Evolutionary conservation across 2,329 filamentous ascomycete genomes (phyloP), one percentile per base, ranked within the genome.

Genomic region (Stemphylium vesicarium): DNA sequence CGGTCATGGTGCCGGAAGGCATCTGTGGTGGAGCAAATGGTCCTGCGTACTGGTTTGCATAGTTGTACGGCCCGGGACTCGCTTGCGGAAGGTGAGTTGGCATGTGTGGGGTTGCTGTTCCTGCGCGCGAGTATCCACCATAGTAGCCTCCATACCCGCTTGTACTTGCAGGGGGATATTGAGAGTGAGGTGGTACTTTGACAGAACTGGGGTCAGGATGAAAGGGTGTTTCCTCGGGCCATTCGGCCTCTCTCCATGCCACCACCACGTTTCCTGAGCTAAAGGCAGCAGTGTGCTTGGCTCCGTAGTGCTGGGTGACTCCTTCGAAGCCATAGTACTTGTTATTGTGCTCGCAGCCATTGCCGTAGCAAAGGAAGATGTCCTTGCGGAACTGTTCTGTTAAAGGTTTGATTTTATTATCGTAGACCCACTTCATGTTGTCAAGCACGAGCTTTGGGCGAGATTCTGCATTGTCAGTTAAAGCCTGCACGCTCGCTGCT

Each of bases 401-500:
- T 49, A 85, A 76, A 20, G 85, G 85, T 67, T 87, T 90, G 69
- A 95, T 82, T 71, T 91, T 92, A 62, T 84, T 85, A 66, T 93
- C 90, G 71, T 90, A 93, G 26, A 93, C 79, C 86, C 88, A 94
- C 74, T 90, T 93, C 90, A 95, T 92, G 68, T 93, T 92, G 69
- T 94, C 90, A 62, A 95, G 77, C 1, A 88, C 89, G 47, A 94
- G 79, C 68, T 82, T 87, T 70, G 85, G 81, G 22, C 82, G 85
- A 63, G 81, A 84, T 6, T 84, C 80, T 41, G 53, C 41, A 26
- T 46, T 36, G 22, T 60, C 47, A 57, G 62, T 53, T 29, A 50
- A 35, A 16, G 40, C 36, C 46, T 18, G 38, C 9, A 18, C 38
- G 26, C 56, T 53, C 16, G 51, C 43, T 6, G 41, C 50, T 12